Evolutionary conservation across 2,329 filamentous ascomycete species (phyloP), one percentile per base, ranked within the genome.

Genomic region (Leptodontidium sp.): DNA sequence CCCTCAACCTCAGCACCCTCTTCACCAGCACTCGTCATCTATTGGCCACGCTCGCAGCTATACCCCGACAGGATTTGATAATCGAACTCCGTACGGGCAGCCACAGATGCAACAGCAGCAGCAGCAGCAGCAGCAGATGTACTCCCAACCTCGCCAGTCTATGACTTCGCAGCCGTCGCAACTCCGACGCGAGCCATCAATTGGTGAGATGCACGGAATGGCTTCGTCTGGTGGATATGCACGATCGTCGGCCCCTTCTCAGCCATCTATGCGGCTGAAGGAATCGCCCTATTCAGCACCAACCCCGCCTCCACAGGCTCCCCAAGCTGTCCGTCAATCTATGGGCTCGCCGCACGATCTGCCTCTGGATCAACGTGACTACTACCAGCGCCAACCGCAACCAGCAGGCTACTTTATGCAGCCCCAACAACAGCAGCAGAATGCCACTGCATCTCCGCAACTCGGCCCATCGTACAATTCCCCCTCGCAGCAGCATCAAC

Each of bases 21-120:
- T 75, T n/a, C 82, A 84, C 24, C 87, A 88, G 71, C 89, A 88
- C 67, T 80, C 82, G 0, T 71, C 75, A 8, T 76, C 77, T 1
- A 72, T 77, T 40, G 75, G 74, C 9, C 70, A 74, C 9, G 26
- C 71, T 65, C 74, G 75, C n/a, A 77, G 74, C 63, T 78, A 75
- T 63, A 77, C 75, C 4, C 75, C 76, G 12, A 76, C 70, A 12
- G 61, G 68, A 17, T 77, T 76, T 61, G 77, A 78, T 24, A 66
- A 43, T 57, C 73, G 75, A 55, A 14, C 50, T 47, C 77, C 81
- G 11, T 86, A 88, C 74, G 80, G 81, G 75, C 38, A 75, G 74
- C 71, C 72, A 73, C 67, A 74, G n/a, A 71, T 78, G 15, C 78
- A 78, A 59, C 79, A 79, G 64, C 78, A 32, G 29, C 29, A 32